Evolutionary conservation across 1,284 basidiomycete genomes (phyloP).

Genomic region (Tilletiopsis washingtonensis): DNA sequence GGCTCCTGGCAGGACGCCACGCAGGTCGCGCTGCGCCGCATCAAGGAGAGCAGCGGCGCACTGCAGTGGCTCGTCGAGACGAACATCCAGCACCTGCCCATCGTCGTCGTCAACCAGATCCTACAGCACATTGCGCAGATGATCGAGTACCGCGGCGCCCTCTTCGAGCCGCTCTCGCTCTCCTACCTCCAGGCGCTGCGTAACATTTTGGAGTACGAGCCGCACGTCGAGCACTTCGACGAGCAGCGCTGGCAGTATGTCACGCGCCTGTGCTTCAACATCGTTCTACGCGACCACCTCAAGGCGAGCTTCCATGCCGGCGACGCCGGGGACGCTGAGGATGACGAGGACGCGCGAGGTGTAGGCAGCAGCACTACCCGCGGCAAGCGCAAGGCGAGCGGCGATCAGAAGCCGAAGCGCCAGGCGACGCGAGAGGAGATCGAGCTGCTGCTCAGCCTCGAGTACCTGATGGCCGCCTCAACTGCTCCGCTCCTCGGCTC

Average conservation of each 20-base stretch:
- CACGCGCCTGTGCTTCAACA: conserved; percentile 61
- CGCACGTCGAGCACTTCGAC: conserved; percentile 71
- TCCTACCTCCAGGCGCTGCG: conserved; percentile 74
- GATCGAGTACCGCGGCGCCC: conserved; percentile 55
- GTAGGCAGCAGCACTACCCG: too few relatives aligned
- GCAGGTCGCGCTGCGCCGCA: conserved; percentile 55
- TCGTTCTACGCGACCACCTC: conserved; percentile 20
- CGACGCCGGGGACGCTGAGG: too few relatives aligned
- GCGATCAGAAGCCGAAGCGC: too few relatives aligned
- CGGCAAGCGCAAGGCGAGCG: too few relatives aligned
- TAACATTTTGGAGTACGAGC: conserved; percentile 57
- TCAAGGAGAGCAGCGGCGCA: conserved; percentile 59
- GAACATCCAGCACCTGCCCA: conserved; percentile 55
- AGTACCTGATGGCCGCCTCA: conserved; percentile 14
- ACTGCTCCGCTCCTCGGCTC: conserved; percentile 19
- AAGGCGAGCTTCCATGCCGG: background rate
- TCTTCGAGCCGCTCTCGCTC: conserved; percentile 63
- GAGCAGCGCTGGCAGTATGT: conserved; percentile 61
- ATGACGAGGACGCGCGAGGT: background rate
- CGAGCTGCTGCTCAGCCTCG: conserved; percentile 19
- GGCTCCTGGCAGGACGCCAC: conserved; percentile 42
- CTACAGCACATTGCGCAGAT: conserved; percentile 62
- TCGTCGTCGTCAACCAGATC: conserved; percentile 55
- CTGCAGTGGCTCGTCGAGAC: conserved; percentile 66
- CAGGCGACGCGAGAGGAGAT: conserved; percentile 29